A percentile compares a stretch with the other conserved stretches of the same genome.
phyloP scores from a whole-genome alignment of 2,329 filamentous ascomycete genomes.

The Plenodomus tracheiphilus region DNA sequence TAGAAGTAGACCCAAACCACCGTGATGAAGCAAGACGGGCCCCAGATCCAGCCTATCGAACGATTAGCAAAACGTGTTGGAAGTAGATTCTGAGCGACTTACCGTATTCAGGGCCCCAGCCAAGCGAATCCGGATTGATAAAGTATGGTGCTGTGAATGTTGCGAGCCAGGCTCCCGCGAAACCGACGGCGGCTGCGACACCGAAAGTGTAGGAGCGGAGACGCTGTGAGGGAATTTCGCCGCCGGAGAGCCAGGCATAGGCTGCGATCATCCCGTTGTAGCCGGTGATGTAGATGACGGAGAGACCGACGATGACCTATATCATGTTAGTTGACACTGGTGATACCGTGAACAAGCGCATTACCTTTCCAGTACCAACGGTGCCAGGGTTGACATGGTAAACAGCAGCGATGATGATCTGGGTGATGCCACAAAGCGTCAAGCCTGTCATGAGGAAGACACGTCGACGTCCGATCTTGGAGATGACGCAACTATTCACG shows the following conservation, averaged over 20 bases:
- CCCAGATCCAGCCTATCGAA: slow-evolving; percentile 37
- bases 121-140: slow-evolving; percentile 59
- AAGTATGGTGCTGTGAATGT: slow-evolving; percentile 63
- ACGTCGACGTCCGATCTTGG: slow-evolving; percentile 57
- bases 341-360: too few species aligned
- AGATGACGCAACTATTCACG: slow-evolving; percentile 58
- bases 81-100: slow-evolving; percentile 2
- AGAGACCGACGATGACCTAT: slow-evolving; percentile 55
- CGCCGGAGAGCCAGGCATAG: slow-evolving; percentile 62
- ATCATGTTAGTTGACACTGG: background rate
- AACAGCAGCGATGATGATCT: slow-evolving; percentile 58
- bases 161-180: slow-evolving; percentile 60
- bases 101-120: slow-evolving; percentile 62
- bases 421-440: slow-evolving; percentile 58
- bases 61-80: background rate
- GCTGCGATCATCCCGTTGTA: slow-evolving; percentile 60
- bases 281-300: slow-evolving; percentile 57
- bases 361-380: slow-evolving; percentile 46
- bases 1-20: slow-evolving; percentile 39
- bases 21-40: slow-evolving; percentile 44
- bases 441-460: slow-evolving; percentile 58
- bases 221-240: slow-evolving; percentile 61
- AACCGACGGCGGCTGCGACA: slow-evolving; percentile 56
- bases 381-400: slow-evolving; percentile 53
- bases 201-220: slow-evolving; percentile 63